These are phyloP conservation scores for Protea cynaroides DNA, from an alignment of 164 flowering plant genomes.

Conservation along the genomic window DNA sequence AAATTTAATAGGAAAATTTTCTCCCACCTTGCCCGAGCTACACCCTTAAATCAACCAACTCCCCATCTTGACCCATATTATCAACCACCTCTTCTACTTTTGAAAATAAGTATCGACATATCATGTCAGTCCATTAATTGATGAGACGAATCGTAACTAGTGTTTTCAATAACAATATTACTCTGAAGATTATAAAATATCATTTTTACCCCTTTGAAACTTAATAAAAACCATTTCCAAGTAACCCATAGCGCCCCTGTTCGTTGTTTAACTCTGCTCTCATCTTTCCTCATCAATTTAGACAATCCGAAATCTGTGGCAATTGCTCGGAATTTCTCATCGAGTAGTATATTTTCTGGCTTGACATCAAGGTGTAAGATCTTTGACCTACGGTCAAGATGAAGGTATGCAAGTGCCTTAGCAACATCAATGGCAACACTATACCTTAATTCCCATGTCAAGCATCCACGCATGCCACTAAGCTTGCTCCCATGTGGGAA, in stretches of 20 bases:
- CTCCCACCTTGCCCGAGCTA: too few species aligned
- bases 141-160: too few species aligned
- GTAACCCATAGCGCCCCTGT: constrained; percentile 83
- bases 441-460: constrained; percentile 67
- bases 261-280: constrained; percentile 66
- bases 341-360: constrained; percentile 86
- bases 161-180: too few species aligned
- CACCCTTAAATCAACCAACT: too few species aligned
- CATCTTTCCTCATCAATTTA: constrained; percentile 66
- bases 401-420: constrained; percentile 68
- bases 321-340: constrained; percentile 50
- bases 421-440: constrained; percentile 77
- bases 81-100: too few species aligned
- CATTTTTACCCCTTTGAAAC: too few species aligned
- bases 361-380: constrained; percentile 84
- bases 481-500: constrained; percentile 29
- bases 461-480: constrained; percentile 30
- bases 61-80: too few species aligned
- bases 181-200: too few species aligned
- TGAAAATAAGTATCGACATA: too few species aligned
- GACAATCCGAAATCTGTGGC: constrained; percentile 90
- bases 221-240: too few species aligned
- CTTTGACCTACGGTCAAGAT: constrained; percentile 71
- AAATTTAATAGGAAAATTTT: too few species aligned
- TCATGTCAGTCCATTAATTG: too few species aligned